Percentiles rank a stretch among this genome's conserved stretches.
phyloP scores from a whole-genome alignment of 2,329 filamentous ascomycete species.

The Tolypocladium ovalisporum region DNA sequence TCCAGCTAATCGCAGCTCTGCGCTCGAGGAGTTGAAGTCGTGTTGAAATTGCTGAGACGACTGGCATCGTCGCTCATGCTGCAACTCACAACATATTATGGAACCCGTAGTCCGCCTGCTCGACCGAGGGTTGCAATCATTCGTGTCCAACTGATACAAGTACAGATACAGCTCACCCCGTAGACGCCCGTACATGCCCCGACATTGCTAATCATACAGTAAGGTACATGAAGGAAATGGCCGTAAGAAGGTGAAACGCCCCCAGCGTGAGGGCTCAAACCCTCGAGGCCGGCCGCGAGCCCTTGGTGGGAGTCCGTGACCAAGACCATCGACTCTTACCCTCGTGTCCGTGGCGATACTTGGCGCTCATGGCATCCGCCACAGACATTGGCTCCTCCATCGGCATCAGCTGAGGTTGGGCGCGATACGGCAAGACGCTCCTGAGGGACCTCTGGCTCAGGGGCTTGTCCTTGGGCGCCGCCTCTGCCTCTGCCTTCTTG shows the following conservation, averaged over 20 bases:
- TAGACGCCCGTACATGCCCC: neutral
- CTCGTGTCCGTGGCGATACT: conserved; percentile 9
- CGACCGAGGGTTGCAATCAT: neutral
- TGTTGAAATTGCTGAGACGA: neutral
- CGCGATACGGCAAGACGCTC: conserved; percentile 24
- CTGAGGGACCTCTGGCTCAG: conserved; percentile 15
- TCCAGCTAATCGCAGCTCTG: too few species aligned
- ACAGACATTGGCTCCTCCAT: conserved; percentile 25
- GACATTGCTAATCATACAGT: neutral
- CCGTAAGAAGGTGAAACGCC: neutral
- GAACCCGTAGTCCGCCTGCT: neutral
- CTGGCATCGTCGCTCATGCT: neutral
- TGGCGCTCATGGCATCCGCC: conserved; percentile 19
- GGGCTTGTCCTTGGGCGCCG: conserved; percentile 11
- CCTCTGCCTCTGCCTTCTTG: conserved; percentile 23
- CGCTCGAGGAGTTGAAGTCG: too few species aligned
- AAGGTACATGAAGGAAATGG: conserved; percentile 5
- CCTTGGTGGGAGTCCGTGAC: conserved; percentile 11
- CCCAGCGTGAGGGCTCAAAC: conserved; percentile 6
- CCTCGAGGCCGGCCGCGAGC: conserved; percentile 13
- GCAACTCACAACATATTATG: neutral
- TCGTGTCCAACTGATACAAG: neutral
- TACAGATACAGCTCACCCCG: neutral
- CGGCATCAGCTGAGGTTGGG: conserved; percentile 20
- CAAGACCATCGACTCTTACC: conserved; percentile 15